Evolutionary conservation across 2,329 filamentous ascomycete species (phyloP).

Genomic region (Bipolaris zeicola): DNA sequence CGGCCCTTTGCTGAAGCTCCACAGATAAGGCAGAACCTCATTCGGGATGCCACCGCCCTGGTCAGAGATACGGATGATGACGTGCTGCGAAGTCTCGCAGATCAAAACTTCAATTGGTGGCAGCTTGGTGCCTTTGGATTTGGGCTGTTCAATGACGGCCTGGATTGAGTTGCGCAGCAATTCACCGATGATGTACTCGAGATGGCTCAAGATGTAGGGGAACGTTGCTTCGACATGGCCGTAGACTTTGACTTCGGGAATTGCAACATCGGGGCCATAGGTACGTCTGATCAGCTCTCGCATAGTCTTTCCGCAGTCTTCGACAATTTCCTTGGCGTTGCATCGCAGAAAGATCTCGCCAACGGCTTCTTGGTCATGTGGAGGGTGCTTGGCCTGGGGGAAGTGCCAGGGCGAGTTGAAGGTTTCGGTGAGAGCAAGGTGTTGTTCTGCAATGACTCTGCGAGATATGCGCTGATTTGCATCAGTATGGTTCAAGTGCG

Average conservation of each 20-base stretch:
- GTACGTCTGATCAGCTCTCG: conserved; percentile 74
- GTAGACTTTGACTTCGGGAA: conserved; percentile 81
- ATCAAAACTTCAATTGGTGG: conserved; percentile 93
- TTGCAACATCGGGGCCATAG: conserved; percentile 70
- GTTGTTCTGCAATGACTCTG: conserved; percentile 95
- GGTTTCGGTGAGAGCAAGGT: conserved; percentile 91
- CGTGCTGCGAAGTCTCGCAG: conserved; percentile 91
- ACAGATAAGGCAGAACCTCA: conserved; percentile 84
- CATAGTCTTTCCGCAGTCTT: conserved; percentile 78
- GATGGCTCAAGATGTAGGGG: conserved; percentile 92
- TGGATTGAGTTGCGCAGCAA: conserved; percentile 94
- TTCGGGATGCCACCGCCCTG: conserved; percentile 89
- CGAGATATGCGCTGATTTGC: conserved; percentile 79
- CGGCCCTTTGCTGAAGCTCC: conserved; percentile 96
- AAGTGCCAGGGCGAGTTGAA: conserved; percentile 92
- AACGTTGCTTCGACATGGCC: conserved; percentile 91
- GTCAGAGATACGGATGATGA: conserved; percentile 95
- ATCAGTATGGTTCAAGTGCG: not conserved
- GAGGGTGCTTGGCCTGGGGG: conserved; percentile 68
- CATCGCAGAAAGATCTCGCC: conserved; percentile 95
- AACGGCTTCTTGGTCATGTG: conserved; percentile 77
- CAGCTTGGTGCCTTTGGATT: conserved; percentile 55
- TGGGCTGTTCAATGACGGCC: conserved; percentile 79
- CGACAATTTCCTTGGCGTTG: conserved; percentile 85
- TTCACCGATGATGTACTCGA: conserved; percentile 97